These are phyloP conservation scores for Exophiala phaeomuriformis DNA, from an alignment of 2,329 filamentous ascomycete species.

Conservation along the genomic window DNA sequence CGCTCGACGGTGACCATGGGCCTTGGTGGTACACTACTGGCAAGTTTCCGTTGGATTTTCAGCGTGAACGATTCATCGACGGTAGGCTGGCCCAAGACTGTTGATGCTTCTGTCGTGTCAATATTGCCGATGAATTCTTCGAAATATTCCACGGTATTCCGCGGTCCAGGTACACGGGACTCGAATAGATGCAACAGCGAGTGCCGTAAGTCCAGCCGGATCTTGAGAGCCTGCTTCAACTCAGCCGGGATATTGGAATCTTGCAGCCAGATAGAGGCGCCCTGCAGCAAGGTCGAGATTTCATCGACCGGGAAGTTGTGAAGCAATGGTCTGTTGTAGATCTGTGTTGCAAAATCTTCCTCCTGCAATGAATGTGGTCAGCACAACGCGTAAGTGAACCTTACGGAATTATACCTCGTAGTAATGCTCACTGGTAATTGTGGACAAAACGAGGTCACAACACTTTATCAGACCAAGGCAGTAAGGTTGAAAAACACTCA, in stretches of 20 bases:
- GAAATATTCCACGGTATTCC: background rate
- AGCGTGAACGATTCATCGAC: slow-evolving; percentile 70
- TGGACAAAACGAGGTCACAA: slow-evolving; percentile 69
- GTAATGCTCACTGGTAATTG: slow-evolving; percentile 74
- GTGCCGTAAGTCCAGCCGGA: slow-evolving; percentile 54
- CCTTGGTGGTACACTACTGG: slow-evolving; percentile 86
- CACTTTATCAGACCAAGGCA: slow-evolving; percentile 78
- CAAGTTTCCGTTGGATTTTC: slow-evolving; percentile 83
- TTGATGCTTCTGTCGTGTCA: slow-evolving; percentile 51
- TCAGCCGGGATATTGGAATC: slow-evolving; percentile 32
- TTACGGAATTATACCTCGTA: slow-evolving; percentile 61
- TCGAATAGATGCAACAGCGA: slow-evolving; percentile 38
- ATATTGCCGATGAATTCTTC: slow-evolving; percentile 34
- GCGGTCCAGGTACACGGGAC: background rate
- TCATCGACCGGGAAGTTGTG: slow-evolving; percentile 52
- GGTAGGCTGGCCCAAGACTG: slow-evolving; percentile 57
- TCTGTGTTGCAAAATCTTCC: slow-evolving; percentile 92
- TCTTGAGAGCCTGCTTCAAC: slow-evolving; percentile 50
- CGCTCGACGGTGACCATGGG: slow-evolving; percentile 70
- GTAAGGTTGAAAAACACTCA: slow-evolving; percentile 69
- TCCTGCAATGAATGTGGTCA: slow-evolving; percentile 49
- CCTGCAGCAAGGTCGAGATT: slow-evolving; percentile 50
- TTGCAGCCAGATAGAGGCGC: slow-evolving; percentile 49
- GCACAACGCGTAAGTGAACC: background rate
- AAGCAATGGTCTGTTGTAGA: slow-evolving; percentile 73